Evolutionary conservation across 805 yeast species (phyloP), one percentile per base, ranked within the genome.

Genomic region (Hanseniaspora vineae): DNA sequence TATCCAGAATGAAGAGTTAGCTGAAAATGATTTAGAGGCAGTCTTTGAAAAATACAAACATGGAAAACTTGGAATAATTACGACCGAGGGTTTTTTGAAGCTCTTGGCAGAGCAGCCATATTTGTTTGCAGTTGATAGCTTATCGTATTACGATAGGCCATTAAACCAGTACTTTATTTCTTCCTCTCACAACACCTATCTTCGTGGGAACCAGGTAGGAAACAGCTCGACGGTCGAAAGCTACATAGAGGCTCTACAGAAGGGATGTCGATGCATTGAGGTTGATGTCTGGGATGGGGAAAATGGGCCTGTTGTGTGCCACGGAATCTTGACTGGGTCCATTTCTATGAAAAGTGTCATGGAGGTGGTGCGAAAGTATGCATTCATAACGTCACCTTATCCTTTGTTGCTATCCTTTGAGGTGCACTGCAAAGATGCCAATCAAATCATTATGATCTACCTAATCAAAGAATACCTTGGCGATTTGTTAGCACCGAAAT

Each of bases 251-350:
- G 92, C 86, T 0, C 66, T 92, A 44, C 96, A 88, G 60, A 75
- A 88, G 47, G 97, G 98, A 1, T 92, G 97, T 57, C 71, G 96
- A 42, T 89, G 96, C 52, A 71, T 92, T n/a, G 99, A 92, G 58
- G 78, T 92, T 39, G 99, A 92, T 62, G 71, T 92, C 18, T 92
- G 98, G 98, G 96, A 90, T 66, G 84, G 81, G 19, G 79, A 75
- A 33, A 63, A 66, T 12, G 89, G 82, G 0, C 98, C 98, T 0
- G 76, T 85, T 0, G 96, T 92, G 0, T 82, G 84, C 31, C 99
- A 92, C 63, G 98, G 98, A 0, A 78, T 95, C 0, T 76, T 92
- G 52, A 86, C 97, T 0, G 71, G 81, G 0, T 76, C 90, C 1
- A 76, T 90, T 11, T 75, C 78, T 1, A 73, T 90, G 31, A 61